These are phyloP conservation scores for Tylopilus vinaceipallidus DNA, from an alignment of 768 basidiomycete genomes.

Conservation along the genomic window DNA sequence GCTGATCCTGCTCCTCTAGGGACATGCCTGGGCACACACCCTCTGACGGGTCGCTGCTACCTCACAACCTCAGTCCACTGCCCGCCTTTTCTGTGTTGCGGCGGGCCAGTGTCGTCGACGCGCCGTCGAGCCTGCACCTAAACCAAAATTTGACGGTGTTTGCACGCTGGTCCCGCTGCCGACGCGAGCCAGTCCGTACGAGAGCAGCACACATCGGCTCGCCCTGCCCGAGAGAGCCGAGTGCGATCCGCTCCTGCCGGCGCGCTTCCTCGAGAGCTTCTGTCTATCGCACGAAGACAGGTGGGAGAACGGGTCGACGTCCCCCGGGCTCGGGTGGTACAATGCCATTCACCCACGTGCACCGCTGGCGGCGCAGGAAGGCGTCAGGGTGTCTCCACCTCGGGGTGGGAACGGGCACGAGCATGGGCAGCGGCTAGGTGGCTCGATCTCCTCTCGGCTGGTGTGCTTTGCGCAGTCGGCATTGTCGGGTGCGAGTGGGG, in stretches of 20 bases:
- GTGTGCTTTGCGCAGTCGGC: constrained; percentile 22
- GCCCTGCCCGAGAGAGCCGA: constrained; percentile 19
- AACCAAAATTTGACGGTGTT: constrained; percentile 11
- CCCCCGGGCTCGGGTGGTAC: too few species aligned
- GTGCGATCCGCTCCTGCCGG: constrained; percentile 24
- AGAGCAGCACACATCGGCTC: constrained; percentile 12
- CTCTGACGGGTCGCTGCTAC: constrained; percentile 20
- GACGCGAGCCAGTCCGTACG: constrained; percentile 11
- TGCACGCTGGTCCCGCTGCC: constrained; percentile 8
- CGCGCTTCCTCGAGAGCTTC: constrained; percentile 21
- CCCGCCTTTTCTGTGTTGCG: constrained; percentile 16
- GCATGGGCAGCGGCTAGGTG: constrained; percentile 19
- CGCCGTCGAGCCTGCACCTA: constrained; percentile 7
- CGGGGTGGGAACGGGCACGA: constrained; percentile 10
- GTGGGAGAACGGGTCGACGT: constrained; percentile 15
- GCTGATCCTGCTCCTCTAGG: constrained; percentile 11
- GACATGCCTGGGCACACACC: constrained; percentile 28
- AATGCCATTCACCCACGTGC: too few species aligned
- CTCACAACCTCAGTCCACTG: constrained; percentile 16
- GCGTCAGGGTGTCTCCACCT: too few species aligned
- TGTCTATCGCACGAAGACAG: constrained; percentile 24
- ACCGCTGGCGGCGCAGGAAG: too few species aligned
- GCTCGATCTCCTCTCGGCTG: constrained; percentile 25
- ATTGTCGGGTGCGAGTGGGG: constrained; percentile 1
- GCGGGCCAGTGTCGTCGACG: constrained; percentile 2